phyloP scores from a whole-genome alignment of 495 filamentous ascomycete genomes.

The Daldinia childiae region DNA sequence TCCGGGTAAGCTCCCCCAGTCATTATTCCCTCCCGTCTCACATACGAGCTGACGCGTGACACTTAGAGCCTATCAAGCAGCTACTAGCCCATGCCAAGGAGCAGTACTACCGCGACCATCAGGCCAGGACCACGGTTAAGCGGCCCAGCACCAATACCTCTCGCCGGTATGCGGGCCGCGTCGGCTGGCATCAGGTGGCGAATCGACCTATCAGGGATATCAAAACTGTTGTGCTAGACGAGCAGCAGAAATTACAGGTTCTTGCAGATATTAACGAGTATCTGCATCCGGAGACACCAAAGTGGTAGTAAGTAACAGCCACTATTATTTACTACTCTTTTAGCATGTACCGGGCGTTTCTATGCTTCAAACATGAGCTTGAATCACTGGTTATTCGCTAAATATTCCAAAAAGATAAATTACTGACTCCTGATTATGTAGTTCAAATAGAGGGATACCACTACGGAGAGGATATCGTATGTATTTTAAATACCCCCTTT shows the following conservation, averaged over 20 bases:
- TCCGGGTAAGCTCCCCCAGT: slow-evolving; percentile 41
- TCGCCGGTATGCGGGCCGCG: slow-evolving; percentile 49
- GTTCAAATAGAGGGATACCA: not conserved
- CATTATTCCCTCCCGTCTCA: not conserved
- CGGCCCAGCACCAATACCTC: slow-evolving; percentile 52
- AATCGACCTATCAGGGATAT: slow-evolving; percentile 78
- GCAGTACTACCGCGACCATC: slow-evolving; percentile 57
- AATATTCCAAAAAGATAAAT: not conserved
- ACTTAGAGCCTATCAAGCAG: slow-evolving; percentile 66
- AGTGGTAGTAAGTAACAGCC: slow-evolving; percentile 65
- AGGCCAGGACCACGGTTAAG: slow-evolving; percentile 61
- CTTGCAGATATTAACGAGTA: slow-evolving; percentile 89
- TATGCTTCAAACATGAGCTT: too few relatives aligned
- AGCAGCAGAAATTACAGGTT: slow-evolving; percentile 73
- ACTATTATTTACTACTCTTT: not conserved
- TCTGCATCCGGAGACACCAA: slow-evolving; percentile 73
- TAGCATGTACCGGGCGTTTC: not conserved
- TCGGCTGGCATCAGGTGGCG: slow-evolving; percentile 71
- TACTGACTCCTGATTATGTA: not conserved
- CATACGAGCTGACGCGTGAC: not conserved
- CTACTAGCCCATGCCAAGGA: slow-evolving; percentile 66
- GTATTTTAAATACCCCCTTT: not conserved
- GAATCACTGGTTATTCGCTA: too few relatives aligned
- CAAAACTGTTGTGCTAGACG: slow-evolving; percentile 84
- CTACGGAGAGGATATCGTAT: slow-evolving; percentile 1